A percentile compares a stretch with the other conserved stretches of the same genome.
phyloP scores from a whole-genome alignment of 148 eudicot species.

The Vaccinium vitisidaea region DNA sequence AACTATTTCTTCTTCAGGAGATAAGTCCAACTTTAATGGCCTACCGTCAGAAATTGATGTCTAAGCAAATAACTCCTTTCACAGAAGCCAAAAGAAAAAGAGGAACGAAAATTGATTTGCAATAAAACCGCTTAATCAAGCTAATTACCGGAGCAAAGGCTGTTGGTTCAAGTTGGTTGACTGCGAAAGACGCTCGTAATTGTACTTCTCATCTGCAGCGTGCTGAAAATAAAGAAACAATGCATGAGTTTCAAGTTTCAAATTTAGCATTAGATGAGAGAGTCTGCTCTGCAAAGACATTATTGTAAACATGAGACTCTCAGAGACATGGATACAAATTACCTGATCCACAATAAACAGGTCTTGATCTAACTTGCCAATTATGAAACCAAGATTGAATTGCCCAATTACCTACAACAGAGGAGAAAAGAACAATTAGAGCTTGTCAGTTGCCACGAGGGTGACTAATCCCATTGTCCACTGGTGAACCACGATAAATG shows the following conservation, averaged over 20 bases:
- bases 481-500: neutral
- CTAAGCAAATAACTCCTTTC: neutral
- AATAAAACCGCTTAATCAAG: neutral
- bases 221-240: constrained; percentile 48
- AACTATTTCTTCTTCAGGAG: constrained; percentile 91
- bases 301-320: constrained; percentile 11
- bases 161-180: constrained; percentile 85
- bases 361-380: constrained; percentile 83
- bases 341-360: constrained; percentile 98
- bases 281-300: neutral
- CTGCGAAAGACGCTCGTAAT: constrained; percentile 78
- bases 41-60: constrained; percentile 28
- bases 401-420: constrained; percentile 76
- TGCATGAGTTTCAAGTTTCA: neutral
- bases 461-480: neutral
- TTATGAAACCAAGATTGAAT: constrained; percentile 93
- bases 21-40: constrained; percentile 70
- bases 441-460: neutral
- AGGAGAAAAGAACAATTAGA: neutral
- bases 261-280: neutral
- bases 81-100: neutral
- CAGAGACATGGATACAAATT: constrained; percentile 1
- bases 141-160: constrained; percentile 72
- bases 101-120: neutral
- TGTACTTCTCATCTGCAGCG: constrained; percentile 99